Evolutionary conservation across 495 filamentous ascomycete genomes (phyloP).

Genomic region (Friedmanniomyces endolithicus): DNA sequence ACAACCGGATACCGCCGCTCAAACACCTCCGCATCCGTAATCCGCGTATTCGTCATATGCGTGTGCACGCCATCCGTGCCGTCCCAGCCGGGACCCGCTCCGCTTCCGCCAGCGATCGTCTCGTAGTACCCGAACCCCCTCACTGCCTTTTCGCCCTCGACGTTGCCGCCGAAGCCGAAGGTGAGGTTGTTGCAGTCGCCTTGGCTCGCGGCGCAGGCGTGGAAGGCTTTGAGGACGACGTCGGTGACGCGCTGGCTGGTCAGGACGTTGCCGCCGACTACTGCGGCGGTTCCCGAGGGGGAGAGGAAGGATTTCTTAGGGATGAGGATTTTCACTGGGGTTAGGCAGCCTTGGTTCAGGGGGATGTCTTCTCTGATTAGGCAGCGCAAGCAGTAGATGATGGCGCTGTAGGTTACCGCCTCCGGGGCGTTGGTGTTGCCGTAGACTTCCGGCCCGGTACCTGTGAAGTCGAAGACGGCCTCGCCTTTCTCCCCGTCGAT

Average conservation of each 20-base stretch:
- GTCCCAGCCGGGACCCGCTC: conserved; percentile 76
- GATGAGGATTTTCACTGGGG: conserved; percentile 75
- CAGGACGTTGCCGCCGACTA: conserved; percentile 91
- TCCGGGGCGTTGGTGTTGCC: conserved; percentile 91
- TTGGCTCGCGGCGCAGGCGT: conserved; percentile 80
- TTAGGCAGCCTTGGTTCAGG: conserved; percentile 89
- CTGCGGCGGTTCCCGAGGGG: conserved; percentile 76
- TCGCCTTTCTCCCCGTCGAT: conserved; percentile 76
- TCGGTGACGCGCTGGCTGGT: conserved; percentile 87
- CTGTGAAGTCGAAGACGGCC: conserved; percentile 80
- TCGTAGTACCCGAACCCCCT: conserved; percentile 95
- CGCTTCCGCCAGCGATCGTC: conserved; percentile 86
- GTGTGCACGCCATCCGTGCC: conserved; percentile 84
- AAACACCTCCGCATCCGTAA: conserved; percentile 93
- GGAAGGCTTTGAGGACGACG: conserved; percentile 83
- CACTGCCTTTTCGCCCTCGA: conserved; percentile 35
- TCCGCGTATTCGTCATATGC: conserved; percentile 99
- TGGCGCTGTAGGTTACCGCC: conserved; percentile 86
- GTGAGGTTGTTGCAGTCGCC: conserved; percentile 89
- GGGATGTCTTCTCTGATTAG: conserved; percentile 91
- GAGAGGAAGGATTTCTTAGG: conserved; percentile 72
- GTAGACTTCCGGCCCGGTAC: conserved; percentile 88
- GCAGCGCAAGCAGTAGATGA: conserved; percentile 91
- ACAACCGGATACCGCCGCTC: conserved; percentile 87
- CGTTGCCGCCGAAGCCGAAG: conserved; percentile 69